Conservation (phyloP, 306 rosid species). For the Fragaria nilgerrensis region DNA sequence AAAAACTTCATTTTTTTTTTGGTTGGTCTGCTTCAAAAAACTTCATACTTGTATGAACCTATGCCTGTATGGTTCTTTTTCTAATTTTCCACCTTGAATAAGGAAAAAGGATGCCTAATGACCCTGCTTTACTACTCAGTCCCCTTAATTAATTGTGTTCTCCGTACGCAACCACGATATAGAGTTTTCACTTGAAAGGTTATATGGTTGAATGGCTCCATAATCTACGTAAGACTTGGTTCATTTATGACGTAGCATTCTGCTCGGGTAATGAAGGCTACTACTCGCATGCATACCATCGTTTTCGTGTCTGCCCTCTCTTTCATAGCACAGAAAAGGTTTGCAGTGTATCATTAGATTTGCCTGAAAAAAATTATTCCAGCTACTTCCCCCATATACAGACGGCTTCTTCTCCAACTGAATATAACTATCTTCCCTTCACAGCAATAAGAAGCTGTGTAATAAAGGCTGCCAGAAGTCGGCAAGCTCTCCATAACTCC, state of each 20-base stretch:
- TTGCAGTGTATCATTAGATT: too few species aligned
- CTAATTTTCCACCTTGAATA: background rate
- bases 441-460: background rate
- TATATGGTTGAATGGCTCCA: background rate
- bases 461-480: background rate
- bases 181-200: background rate
- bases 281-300: too few species aligned
- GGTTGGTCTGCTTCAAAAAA: too few species aligned
- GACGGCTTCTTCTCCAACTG: background rate
- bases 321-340: too few species aligned
- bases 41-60: background rate
- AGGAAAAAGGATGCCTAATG: background rate
- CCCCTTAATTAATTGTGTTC: background rate
- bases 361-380: too few species aligned
- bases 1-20: background rate
- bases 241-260: background rate
- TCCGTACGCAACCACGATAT: background rate
- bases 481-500: background rate
- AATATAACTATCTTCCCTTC: background rate
- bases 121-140: slow-evolving; percentile 4
- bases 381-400: too few species aligned
- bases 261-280: too few species aligned
- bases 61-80: background rate
- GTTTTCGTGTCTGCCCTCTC: too few species aligned
- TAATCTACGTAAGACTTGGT: background rate